These are phyloP conservation scores for Phoenix dactylifera DNA, from an alignment of 176 grass and related monocot genomes.

Conservation along the genomic window DNA sequence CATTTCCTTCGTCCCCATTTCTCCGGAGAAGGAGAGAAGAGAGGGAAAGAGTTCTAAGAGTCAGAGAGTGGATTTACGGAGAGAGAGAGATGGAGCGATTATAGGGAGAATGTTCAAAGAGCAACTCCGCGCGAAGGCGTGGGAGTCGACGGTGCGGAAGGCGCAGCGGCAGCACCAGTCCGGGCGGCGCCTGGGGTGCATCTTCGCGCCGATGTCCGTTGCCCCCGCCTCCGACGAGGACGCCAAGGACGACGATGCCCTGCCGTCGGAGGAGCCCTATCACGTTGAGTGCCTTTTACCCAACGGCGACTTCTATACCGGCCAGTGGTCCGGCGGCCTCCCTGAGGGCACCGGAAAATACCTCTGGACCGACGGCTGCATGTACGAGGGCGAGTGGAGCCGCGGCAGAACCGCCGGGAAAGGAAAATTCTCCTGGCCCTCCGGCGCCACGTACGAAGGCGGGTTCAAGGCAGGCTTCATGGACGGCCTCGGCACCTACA, in stretches of 20 bases:
- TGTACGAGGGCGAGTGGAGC: constrained; percentile 22
- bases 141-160: constrained; percentile 8
- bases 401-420: constrained; percentile 5
- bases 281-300: background rate
- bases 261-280: background rate
- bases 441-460: constrained; percentile 13
- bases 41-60: background rate
- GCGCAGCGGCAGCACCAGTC: background rate
- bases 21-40: background rate
- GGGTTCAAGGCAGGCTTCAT: constrained; percentile 22
- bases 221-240: constrained; percentile 6
- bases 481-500: constrained; percentile 17
- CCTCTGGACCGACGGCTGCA: constrained; percentile 13
- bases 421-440: constrained; percentile 16
- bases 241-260: background rate
- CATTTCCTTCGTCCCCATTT: constrained; percentile 13
- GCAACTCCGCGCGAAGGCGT: background rate
- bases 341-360: constrained; percentile 12
- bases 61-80: background rate
- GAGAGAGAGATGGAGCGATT: background rate
- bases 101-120: constrained; percentile 11
- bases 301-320: constrained; percentile 14
- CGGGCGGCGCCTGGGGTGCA: constrained; percentile 5
- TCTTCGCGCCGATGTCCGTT: constrained; percentile 7
- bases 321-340: constrained; percentile 8